These are phyloP conservation scores for Leersia perrieri DNA, from an alignment of 176 grass and related monocot genomes.

Conservation along the genomic window DNA sequence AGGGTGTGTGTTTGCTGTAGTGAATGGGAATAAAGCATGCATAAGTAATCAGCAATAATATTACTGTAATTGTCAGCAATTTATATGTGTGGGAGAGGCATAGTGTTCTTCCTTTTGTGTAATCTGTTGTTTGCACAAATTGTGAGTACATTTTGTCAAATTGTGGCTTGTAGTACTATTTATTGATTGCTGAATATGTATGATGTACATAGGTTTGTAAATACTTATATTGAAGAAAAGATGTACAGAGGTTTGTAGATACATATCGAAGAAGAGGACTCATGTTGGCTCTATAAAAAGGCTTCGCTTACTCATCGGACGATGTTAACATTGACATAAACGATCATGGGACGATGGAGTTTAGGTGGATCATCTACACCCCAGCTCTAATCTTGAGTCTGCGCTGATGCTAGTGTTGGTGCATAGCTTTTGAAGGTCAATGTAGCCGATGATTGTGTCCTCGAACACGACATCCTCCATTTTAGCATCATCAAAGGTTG, in stretches of 20 bases:
- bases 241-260: conserved; percentile 13
- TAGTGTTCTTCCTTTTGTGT: conserved; percentile 8
- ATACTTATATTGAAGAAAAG: conserved; percentile 6
- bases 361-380: conserved; percentile 58
- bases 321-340: conserved; percentile 8
- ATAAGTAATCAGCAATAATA: conserved; percentile 26
- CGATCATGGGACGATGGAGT: neutral
- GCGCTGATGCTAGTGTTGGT: conserved; percentile 64
- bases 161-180: neutral
- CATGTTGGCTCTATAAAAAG: conserved; percentile 37
- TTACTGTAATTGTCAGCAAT: conserved; percentile 19
- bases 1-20: conserved; percentile 10
- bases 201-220: conserved; percentile 10
- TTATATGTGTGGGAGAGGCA: conserved; percentile 8
- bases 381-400: conserved; percentile 52
- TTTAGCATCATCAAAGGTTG: conserved; percentile 71
- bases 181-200: conserved; percentile 6
- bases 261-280: neutral
- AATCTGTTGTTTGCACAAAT: neutral
- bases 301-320: neutral
- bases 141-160: neutral
- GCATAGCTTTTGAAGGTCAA: conserved; percentile 96
- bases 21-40: conserved; percentile 44
- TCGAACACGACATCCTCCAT: conserved; percentile 62
- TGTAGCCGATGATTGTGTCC: conserved; percentile 89